phyloP scores from a whole-genome alignment of 441 rosid genomes.

The Pelargonium australe region DNA sequence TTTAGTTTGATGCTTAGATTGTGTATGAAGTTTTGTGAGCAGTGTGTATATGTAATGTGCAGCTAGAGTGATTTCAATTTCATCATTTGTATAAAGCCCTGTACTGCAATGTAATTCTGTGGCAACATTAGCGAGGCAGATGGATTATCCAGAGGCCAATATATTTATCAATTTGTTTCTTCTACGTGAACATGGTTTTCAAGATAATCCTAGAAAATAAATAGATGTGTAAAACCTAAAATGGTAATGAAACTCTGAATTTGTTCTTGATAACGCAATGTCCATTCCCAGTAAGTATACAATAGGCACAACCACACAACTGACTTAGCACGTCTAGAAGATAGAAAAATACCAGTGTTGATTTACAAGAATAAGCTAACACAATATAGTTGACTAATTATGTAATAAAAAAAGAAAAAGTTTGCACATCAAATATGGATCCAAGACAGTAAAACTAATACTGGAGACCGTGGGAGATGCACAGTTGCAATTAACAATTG shows the following conservation, averaged over 20 bases:
- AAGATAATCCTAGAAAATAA: neutral
- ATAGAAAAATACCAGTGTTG: neutral
- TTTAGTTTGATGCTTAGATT: neutral
- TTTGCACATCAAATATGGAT: neutral
- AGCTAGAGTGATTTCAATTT: slow-evolving; percentile 9
- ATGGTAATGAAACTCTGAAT: neutral
- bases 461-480: neutral
- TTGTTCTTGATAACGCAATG: neutral
- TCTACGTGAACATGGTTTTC: neutral
- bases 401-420: neutral
- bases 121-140: neutral
- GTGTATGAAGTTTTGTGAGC: slow-evolving; percentile 11
- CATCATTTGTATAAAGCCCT: slow-evolving; percentile 6
- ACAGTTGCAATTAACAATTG: neutral
- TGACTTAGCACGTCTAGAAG: neutral
- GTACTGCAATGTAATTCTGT: neutral
- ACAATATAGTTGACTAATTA: neutral
- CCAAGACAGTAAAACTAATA: neutral
- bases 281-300: neutral
- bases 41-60: slow-evolving; percentile 13
- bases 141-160: slow-evolving; percentile 6
- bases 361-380: neutral
- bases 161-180: slow-evolving; percentile 1
- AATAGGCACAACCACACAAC: slow-evolving; percentile 1
- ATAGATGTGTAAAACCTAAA: neutral